Percentiles rank a stretch among this genome's conserved stretches.
These are phyloP conservation scores for Lasiosphaeris hirsuta DNA, from an alignment of 495 filamentous ascomycete genomes.

Conservation along the genomic window DNA sequence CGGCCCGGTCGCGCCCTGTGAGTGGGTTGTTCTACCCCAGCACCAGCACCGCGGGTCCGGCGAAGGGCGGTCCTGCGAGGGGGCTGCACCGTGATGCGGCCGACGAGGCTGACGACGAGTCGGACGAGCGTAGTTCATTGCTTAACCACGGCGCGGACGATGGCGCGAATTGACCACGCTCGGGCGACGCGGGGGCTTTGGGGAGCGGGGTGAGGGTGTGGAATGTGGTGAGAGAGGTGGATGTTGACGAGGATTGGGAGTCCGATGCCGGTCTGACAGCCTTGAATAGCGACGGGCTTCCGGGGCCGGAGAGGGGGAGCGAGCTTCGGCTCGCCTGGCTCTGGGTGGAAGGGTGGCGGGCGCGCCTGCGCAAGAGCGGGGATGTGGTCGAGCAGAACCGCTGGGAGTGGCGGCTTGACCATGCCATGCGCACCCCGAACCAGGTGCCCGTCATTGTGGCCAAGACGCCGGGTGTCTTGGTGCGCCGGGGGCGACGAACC, in stretches of 20 bases:
- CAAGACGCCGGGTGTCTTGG: neutral
- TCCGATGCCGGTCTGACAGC: neutral
- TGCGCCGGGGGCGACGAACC: neutral
- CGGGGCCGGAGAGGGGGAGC: neutral
- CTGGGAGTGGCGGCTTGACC: constrained; percentile 19
- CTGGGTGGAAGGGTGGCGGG: constrained; percentile 27
- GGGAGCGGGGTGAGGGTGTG: neutral
- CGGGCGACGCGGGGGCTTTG: constrained; percentile 13
- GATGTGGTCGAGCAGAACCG: constrained; percentile 21
- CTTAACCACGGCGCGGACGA: constrained; percentile 7
- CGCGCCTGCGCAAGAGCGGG: constrained; percentile 12
- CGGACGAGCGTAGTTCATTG: constrained; percentile 8
- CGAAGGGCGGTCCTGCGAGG: no score
- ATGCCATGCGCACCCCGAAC: neutral
- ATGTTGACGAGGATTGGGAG: neutral
- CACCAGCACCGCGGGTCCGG: no score
- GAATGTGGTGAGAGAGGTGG: neutral
- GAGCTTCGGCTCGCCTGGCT: constrained; percentile 18
- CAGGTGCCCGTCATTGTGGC: constrained; percentile 7
- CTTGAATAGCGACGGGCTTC: neutral
- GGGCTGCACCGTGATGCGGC: neutral
- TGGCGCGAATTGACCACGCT: constrained; percentile 28
- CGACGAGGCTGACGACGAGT: neutral
- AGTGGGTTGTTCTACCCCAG: constrained; percentile 5
- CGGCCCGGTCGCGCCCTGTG: constrained; percentile 9